phyloP scores from a whole-genome alignment of 1,284 basidiomycete species.

The Phellopilus nigrolimitatus region DNA sequence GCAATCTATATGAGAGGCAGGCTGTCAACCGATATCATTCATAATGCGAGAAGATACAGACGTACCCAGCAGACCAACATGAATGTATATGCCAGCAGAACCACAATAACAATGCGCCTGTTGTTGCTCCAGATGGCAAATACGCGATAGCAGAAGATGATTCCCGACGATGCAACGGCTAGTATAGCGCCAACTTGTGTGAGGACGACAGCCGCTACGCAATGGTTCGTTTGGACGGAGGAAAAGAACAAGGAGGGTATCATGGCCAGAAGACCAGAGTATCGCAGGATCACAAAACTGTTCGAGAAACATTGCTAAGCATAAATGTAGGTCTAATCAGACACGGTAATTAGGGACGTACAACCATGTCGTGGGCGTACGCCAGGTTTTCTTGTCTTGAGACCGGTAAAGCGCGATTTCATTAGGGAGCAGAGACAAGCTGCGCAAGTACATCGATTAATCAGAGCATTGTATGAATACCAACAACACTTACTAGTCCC shows the following conservation, averaged over 20 bases:
- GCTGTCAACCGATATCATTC: too few species aligned
- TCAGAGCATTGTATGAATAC: too few species aligned
- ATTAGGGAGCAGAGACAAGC: not conserved
- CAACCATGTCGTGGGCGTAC: not conserved
- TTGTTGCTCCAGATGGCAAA: slow-evolving; percentile 21
- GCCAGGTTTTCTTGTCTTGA: not conserved
- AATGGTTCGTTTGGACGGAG: slow-evolving; percentile 20
- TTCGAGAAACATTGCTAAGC: not conserved
- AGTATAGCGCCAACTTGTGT: slow-evolving; percentile 19
- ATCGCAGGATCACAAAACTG: slow-evolving; percentile 22
- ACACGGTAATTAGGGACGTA: not conserved
- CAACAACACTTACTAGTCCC: too few species aligned
- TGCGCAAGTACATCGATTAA: too few species aligned
- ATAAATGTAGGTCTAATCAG: not conserved
- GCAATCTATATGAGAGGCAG: too few species aligned
- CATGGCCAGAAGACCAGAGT: slow-evolving; percentile 22
- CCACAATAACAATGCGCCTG: not conserved
- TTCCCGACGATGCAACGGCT: slow-evolving; percentile 20
- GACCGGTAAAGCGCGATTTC: not conserved
- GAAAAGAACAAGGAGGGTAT: slow-evolving; percentile 23
- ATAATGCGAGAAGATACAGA: too few species aligned
- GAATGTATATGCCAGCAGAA: too few species aligned
- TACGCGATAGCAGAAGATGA: slow-evolving; percentile 21
- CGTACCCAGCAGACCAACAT: too few species aligned
- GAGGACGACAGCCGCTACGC: slow-evolving; percentile 16